Evolutionary conservation across 2,329 filamentous ascomycete species (phyloP), one percentile per base, ranked within the genome.

Genomic region (Blastomyces gilchristii): DNA sequence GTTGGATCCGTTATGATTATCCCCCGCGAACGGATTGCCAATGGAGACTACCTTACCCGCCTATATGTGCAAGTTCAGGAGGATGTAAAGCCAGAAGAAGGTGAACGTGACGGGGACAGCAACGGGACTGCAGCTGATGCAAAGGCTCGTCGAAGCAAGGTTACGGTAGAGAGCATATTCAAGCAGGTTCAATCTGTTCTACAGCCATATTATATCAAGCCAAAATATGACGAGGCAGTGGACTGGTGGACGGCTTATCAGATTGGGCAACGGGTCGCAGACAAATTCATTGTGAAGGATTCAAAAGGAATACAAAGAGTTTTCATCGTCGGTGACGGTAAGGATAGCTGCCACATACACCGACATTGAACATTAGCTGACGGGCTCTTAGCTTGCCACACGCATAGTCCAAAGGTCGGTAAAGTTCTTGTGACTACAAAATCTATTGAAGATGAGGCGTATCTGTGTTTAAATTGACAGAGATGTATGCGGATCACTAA

Each of bases 1-100:
- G 80, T 87, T 64, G 89, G 89, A 1, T 90, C 87, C n/a, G 86
- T 92, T 70, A 89, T 92, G 85, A 86, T 91, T 4, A 91, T 93
- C 63, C 89, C 89, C 0, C 81, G 87, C 31, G 87, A 90, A 72
- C 80, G 80, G 1, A 81, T 83, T 62, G 76, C 75, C 28, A 76
- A 83, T 63, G 83, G 85, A 65, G 83, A 89, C 75, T 86, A 89
- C 58, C 81, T 88, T 25, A 81, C 89, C 25, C 87, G 89, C 67
- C 84, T 90, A 63, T 88, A 90, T 67, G 76, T 78, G 22, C 76
- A 78, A 64, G 37, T 59, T 47, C 25, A 49, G 71, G 78, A 8
- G 71, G 72, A 39, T 0, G 74, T 71, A 2, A 69, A 41, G 9
- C 47, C 47, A 9, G 59, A 41, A 31, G 39, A 81, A 82, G 25